Conservation (phyloP, 192 early-diverging fungal genomes). For the Mortierella antarctica region DNA sequence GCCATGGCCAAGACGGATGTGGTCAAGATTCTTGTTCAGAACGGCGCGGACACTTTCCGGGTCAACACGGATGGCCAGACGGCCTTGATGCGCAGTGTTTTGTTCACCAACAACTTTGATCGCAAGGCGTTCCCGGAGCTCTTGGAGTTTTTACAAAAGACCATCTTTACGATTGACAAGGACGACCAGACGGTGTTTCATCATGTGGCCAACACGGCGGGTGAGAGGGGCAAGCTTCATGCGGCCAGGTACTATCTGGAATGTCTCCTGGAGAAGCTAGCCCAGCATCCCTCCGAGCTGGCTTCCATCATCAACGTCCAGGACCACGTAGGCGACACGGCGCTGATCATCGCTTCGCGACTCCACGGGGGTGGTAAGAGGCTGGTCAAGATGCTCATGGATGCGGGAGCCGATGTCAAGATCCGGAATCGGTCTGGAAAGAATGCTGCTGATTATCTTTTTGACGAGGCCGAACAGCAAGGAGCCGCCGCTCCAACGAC, state of each 20-base stretch:
- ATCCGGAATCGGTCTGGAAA: constrained; percentile 75
- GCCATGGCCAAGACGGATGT: constrained; percentile 87
- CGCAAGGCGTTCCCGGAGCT: constrained; percentile 77
- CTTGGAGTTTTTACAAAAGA: constrained; percentile 77
- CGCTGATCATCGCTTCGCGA: constrained; percentile 72
- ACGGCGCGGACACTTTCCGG: constrained; percentile 74
- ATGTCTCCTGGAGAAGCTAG: constrained; percentile 76
- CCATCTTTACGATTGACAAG: constrained; percentile 81
- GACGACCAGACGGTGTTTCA: constrained; percentile 90
- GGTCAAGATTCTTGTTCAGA: constrained; percentile 76
- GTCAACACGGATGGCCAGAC: constrained; percentile 91
- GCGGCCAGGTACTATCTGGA: constrained; percentile 92
- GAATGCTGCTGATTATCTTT: constrained; percentile 70
- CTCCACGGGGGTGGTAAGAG: constrained; percentile 65
- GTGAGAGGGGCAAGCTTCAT: constrained; percentile 72
- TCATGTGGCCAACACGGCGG: constrained; percentile 83
- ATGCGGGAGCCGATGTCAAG: constrained; percentile 69
- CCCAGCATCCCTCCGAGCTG: constrained; percentile 77
- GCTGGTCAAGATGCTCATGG: constrained; percentile 68
- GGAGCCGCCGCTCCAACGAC: not conserved
- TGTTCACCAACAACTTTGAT: constrained; percentile 91
- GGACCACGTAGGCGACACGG: constrained; percentile 85
- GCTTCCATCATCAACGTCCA: constrained; percentile 80
- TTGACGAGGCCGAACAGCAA: constrained; percentile 45
- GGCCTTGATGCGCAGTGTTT: constrained; percentile 89